Conservation (phyloP, 257 asterid genomes). For the Orobanche coerulescens region DNA sequence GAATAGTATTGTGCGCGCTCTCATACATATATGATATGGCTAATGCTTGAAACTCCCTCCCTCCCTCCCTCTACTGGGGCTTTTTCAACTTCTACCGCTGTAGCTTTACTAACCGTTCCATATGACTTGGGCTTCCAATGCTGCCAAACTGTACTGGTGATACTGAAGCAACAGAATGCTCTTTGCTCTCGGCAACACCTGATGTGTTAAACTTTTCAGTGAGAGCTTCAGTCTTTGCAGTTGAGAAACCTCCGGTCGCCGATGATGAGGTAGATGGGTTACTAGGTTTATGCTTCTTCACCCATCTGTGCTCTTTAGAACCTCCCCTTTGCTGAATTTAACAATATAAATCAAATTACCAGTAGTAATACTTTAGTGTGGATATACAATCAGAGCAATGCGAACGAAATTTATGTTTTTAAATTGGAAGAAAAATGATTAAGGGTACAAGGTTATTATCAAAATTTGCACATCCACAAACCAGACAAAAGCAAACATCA, state of each 20-base stretch:
- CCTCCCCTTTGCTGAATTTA: slow-evolving; percentile 46
- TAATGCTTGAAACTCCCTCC: no score
- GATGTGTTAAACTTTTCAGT: slow-evolving; percentile 31
- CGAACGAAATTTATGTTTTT: not conserved
- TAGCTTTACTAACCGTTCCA: slow-evolving; percentile 48
- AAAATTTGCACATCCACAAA: not conserved
- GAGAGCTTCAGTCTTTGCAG: slow-evolving; percentile 36
- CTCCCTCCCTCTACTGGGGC: slow-evolving; percentile 32
- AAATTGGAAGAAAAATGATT: not conserved
- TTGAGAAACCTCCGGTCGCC: slow-evolving; percentile 28
- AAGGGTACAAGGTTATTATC: not conserved
- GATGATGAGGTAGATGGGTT: slow-evolving; percentile 27
- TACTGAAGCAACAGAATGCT: slow-evolving; percentile 31
- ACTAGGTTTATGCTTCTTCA: slow-evolving; percentile 34
- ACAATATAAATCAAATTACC: slow-evolving; percentile 16
- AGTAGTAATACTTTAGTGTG: not conserved
- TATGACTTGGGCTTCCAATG: slow-evolving; percentile 57
- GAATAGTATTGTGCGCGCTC: no score
- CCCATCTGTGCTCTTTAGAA: slow-evolving; percentile 42
- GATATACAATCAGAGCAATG: not conserved
- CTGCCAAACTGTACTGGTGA: slow-evolving; percentile 40
- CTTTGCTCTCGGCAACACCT: slow-evolving; percentile 44
- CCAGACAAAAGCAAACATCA: not conserved
- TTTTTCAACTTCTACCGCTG: slow-evolving; percentile 25
- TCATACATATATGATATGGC: no score